Evolutionary conservation across 768 basidiomycete species (phyloP), one percentile per base, ranked within the genome.

Genomic region (Dentipellis sp.): DNA sequence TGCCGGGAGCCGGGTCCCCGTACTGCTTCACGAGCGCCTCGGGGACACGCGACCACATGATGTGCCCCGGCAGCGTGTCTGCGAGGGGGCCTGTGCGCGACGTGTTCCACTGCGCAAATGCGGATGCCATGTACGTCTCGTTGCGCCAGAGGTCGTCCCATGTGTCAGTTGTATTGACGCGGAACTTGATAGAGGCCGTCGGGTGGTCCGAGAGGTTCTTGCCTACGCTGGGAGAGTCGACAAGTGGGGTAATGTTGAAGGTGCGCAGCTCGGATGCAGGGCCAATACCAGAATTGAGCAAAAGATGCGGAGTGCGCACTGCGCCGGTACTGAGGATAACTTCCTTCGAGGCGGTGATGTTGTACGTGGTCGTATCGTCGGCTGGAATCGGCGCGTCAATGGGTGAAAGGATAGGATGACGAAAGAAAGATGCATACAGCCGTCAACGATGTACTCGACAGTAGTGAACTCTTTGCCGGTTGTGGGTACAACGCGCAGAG

Each of bases 1-100:
- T 62, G 17, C 58, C 54, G 4, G 62, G 14, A 8, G 39, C 17
- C 9, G 58, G 61, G 23, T 62, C 62, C 2, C 58, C 49, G n/a
- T 55, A 39, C 4, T 62, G 58, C 53, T 63, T 58, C 10, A 11
- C 23, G 14, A 55, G 14, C 10, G 51, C 48, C 36, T 51, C 23
- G 46, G 56, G 54, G 8, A 59, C 53, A 21, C 47, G 14, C 10
- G 58, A 17, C 51, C 50, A 63, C 8, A 34, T 46, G 12, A 59
- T 42, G 23, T 54, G 10, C 6, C 39, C 37, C 19, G 52, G 19
- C 23, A 23, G 6, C 10, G 53, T 9, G 10, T 36, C 36, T 10
- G 55, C 49, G 38, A 56, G 39, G 12, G 22, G 22, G 37, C 55
- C 55, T 14, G 55, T 56, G 7, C 40, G 16, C 7, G 34, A 12